Percentiles rank a stretch among this genome's conserved stretches.
phyloP scores from a whole-genome alignment of 129 eudicot species.

The Flaveria robusta region DNA sequence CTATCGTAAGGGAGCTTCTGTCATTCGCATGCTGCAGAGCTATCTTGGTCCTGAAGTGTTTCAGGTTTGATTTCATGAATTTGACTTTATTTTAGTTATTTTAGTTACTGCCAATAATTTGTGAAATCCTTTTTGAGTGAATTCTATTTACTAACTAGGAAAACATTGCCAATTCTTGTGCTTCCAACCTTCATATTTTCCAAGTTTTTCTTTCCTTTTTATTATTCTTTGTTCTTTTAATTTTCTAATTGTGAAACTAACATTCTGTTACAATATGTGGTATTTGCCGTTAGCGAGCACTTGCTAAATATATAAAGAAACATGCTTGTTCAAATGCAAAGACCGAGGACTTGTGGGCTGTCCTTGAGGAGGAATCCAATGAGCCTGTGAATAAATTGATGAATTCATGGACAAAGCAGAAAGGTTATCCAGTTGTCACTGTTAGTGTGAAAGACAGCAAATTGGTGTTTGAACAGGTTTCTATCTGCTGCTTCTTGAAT shows the following conservation, averaged over 20 bases:
- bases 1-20: constrained; percentile 95
- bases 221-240: background rate
- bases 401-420: constrained; percentile 97
- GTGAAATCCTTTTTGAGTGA: constrained; percentile 2
- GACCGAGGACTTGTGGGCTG: constrained; percentile 98
- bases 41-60: constrained; percentile 85
- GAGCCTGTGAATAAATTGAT: constrained; percentile 92
- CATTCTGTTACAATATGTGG: background rate
- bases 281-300: constrained; percentile 62
- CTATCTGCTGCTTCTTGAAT: constrained; percentile 5
- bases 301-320: constrained; percentile 79
- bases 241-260: constrained; percentile 19
- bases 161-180: background rate
- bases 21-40: constrained; percentile 97
- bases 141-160: constrained; percentile 2
- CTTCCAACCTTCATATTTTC: constrained; percentile 2
- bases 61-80: constrained; percentile 57
- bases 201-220: constrained; percentile 7
- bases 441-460: constrained; percentile 60
- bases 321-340: constrained; percentile 94
- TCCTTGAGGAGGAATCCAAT: constrained; percentile 79
- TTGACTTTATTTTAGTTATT: background rate
- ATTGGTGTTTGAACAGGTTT: constrained; percentile 86
- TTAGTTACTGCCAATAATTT: background rate
- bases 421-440: constrained; percentile 93